These are phyloP conservation scores for Serendipita vermifera DNA, from an alignment of 768 basidiomycete species.

Conservation along the genomic window DNA sequence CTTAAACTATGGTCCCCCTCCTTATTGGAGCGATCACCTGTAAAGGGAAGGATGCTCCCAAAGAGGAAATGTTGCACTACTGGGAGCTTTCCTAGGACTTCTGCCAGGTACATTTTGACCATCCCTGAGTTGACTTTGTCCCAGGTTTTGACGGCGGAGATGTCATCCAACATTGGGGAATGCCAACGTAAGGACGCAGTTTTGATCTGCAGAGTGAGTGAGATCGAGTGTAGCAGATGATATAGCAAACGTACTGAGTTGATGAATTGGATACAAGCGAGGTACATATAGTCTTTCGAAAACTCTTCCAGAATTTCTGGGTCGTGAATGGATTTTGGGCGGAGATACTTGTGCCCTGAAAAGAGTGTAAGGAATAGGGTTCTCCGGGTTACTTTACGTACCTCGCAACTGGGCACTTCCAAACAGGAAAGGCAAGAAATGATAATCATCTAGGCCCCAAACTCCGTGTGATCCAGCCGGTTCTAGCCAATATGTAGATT, in stretches of 20 bases:
- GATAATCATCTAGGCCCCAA: conserved; percentile 95
- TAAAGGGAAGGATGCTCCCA: conserved; percentile 59
- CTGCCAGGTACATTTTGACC: conserved; percentile 95
- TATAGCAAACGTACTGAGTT: conserved; percentile 53
- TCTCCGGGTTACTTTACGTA: conserved; percentile 14
- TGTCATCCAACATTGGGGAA: conserved; percentile 97
- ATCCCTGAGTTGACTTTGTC: conserved; percentile 93
- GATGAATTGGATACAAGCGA: conserved; percentile 90
- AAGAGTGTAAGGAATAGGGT: background rate
- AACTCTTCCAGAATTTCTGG: conserved; percentile 85
- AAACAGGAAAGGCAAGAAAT: conserved; percentile 85
- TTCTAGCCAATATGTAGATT: conserved; percentile 94
- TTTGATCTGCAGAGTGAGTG: conserved; percentile 51
- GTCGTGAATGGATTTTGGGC: conserved; percentile 88
- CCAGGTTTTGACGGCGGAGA: conserved; percentile 90
- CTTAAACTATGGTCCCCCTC: conserved; percentile 11
- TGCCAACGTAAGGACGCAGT: conserved; percentile 95
- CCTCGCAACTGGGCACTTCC: conserved; percentile 69
- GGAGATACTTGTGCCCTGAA: conserved; percentile 74
- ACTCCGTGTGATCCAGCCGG: conserved; percentile 99
- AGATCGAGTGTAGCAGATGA: background rate
- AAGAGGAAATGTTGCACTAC: conserved; percentile 96
- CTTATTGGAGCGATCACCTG: conserved; percentile 41
- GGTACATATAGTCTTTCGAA: conserved; percentile 88
- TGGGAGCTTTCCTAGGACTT: conserved; percentile 89